phyloP scores from a whole-genome alignment of 1,284 basidiomycete species.

The Cystobasidiaceae sp. region DNA sequence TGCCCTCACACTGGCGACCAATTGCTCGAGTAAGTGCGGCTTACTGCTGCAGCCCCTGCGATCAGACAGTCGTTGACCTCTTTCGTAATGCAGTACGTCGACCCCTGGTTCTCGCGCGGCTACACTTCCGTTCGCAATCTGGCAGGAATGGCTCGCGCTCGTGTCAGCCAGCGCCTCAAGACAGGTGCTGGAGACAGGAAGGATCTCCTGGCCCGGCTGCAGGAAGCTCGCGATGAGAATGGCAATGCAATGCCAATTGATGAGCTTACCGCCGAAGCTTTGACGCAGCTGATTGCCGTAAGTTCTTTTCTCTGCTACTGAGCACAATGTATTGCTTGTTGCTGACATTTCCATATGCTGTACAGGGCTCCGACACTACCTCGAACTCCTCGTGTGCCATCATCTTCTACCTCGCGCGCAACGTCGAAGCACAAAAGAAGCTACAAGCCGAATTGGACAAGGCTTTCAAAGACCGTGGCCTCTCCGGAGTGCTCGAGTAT shows the following conservation, averaged over 20 bases:
- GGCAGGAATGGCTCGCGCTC: conserved; percentile 72
- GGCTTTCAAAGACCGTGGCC: conserved; percentile 55
- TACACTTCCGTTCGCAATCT: conserved; percentile 64
- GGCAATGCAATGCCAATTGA: conserved; percentile 70
- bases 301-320: not conserved
- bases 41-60: conserved; percentile 45
- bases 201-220: conserved; percentile 72
- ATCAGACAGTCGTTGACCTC: not conserved
- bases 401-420: conserved; percentile 68
- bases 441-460: conserved; percentile 77
- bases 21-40: conserved; percentile 50
- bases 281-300: conserved; percentile 72
- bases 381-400: conserved; percentile 82
- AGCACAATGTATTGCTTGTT: not conserved
- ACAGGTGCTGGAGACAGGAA: conserved; percentile 57
- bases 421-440: conserved; percentile 62
- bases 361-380: conserved; percentile 60
- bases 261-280: conserved; percentile 79
- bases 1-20: conserved; percentile 67
- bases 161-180: conserved; percentile 67
- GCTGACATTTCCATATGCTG: not conserved
- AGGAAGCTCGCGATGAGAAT: conserved; percentile 66
- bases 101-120: conserved; percentile 71
- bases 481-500: conserved; percentile 37
- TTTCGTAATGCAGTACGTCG: conserved; percentile 33